phyloP scores from a whole-genome alignment of 2,329 filamentous ascomycete species.

The Fusarium buxicola region DNA sequence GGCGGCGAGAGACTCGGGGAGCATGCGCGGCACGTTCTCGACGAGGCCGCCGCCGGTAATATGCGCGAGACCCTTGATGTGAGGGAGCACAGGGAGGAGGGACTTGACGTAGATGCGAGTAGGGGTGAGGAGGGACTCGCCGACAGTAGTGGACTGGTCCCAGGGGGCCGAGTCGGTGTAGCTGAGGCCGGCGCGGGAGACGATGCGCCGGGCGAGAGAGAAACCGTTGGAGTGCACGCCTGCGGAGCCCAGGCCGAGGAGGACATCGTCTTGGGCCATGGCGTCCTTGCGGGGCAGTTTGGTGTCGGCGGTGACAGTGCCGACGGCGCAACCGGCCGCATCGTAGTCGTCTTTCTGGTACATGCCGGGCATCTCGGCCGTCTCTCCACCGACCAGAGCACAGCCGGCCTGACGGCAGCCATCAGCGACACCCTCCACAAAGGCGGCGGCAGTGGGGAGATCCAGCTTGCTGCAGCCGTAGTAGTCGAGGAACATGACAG shows the following conservation, averaged over 20 bases:
- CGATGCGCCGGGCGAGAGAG: constrained; percentile 92
- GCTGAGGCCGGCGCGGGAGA: constrained; percentile 76
- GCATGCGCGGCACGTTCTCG: constrained; percentile 95
- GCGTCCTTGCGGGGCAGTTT: constrained; percentile 80
- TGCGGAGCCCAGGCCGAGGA: constrained; percentile 86
- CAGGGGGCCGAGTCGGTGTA: constrained; percentile 84
- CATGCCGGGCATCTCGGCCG: constrained; percentile 97
- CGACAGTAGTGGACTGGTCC: constrained; percentile 72
- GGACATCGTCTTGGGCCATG: constrained; percentile 86
- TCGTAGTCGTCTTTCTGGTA: constrained; percentile 92
- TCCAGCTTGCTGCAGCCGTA: constrained; percentile 93
- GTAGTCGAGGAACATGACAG: constrained; percentile 97
- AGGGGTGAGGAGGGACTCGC: constrained; percentile 84
- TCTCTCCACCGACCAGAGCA: constrained; percentile 95
- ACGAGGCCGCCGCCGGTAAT: constrained; percentile 94
- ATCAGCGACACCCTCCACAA: constrained; percentile 89
- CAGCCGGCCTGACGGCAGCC: constrained; percentile 89
- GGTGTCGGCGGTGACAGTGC: constrained; percentile 76
- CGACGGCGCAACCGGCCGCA: constrained; percentile 89
- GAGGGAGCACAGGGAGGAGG: constrained; percentile 73
- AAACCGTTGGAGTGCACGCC: constrained; percentile 98
- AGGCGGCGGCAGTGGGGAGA: constrained; percentile 80
- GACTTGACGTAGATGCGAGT: constrained; percentile 94
- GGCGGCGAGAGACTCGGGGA: constrained; percentile 81
- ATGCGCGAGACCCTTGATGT: constrained; percentile 93